Evolutionary conservation across 768 basidiomycete genomes (phyloP), one percentile per base, ranked within the genome.

Genomic region (Phanerodontia chrysosporium): DNA sequence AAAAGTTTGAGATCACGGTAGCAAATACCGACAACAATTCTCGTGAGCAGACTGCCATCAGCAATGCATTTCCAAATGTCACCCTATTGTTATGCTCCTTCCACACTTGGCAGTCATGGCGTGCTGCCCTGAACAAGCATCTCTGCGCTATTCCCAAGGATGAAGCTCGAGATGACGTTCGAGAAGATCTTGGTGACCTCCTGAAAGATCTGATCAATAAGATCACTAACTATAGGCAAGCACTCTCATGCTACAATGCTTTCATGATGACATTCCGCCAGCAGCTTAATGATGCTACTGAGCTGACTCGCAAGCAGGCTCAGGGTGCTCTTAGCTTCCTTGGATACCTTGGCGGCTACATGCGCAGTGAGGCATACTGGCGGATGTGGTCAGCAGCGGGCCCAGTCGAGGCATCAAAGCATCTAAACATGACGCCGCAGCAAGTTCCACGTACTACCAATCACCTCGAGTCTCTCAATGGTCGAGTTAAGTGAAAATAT

Each of bases 401-500:
- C 5, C 57, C 65, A 10, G 48, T 59, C 18, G 55, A 67, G 51
- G 73, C 73, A 3, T 64, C 73, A 3, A 8, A 46, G 22, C 44
- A 27, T 12, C 64, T 75, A 21, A 57, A 58, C 18, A 51, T 68
- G 12, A 61, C 69, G 0, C 24, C 72, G 8, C 45, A 60, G 7
- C 30, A 46, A 5, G 57, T 76, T 22, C 54, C 68, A 10, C 68
- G 68, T 10, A 76, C 74, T 1, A 75, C 67, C 18, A 76, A 76
- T 60, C 69, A 67, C 45, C 67, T 76, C 2, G 74, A 76, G 61
- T 71, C 68, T 0, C 73, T 72, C 58, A 75, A 76, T 51, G 69
- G 71, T 1, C 64, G 62, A 21, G 57, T 74, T 44, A 75, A 75
- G 58, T 54, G 55, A 3, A 66, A 62, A 39, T 70, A 71, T 57